Percentiles rank a stretch among this genome's conserved stretches.
Evolutionary conservation across 345 rosid species (phyloP).

Genomic region (Pugionium dolabratum): DNA sequence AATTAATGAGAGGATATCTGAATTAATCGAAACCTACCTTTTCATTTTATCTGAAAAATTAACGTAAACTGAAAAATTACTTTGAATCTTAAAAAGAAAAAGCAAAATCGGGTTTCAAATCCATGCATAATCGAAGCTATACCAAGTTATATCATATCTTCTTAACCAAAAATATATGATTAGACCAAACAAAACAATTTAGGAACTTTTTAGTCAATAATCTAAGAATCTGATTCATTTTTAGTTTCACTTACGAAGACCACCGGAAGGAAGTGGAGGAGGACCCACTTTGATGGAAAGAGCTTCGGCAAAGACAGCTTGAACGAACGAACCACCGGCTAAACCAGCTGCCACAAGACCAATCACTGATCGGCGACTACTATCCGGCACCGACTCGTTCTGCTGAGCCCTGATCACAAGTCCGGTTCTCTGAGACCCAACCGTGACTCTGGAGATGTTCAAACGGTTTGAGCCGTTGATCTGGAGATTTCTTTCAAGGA

Average conservation of each 20-base stretch:
- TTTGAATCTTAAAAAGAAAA: too few species aligned
- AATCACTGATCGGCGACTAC: conserved; percentile 66
- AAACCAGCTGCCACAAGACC: conserved; percentile 75
- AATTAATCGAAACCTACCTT: too few species aligned
- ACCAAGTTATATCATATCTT: too few species aligned
- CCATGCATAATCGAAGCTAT: too few species aligned
- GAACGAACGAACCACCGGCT: conserved; percentile 73
- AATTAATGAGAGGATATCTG: too few species aligned
- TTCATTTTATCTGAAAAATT: too few species aligned
- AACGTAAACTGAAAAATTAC: too few species aligned
- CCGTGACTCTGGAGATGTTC: conserved; percentile 36
- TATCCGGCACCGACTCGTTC: conserved; percentile 51
- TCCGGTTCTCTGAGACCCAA: conserved; percentile 43
- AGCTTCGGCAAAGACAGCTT: conserved; percentile 70
- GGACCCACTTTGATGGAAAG: conserved; percentile 76
- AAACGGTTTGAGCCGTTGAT: conserved; percentile 61
- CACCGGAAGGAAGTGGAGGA: conserved; percentile 92
- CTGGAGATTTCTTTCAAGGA: conserved; percentile 50
- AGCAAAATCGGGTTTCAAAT: too few species aligned
- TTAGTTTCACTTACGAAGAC: conserved; percentile 67
- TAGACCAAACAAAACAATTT: neutral
- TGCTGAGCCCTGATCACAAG: conserved; percentile 64
- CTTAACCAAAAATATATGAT: too few species aligned
- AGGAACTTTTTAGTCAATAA: neutral
- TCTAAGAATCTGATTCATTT: neutral